Base-by-base conservation (phyloP, 208 protist species). In the Wallacemonas rigidus region DNA sequence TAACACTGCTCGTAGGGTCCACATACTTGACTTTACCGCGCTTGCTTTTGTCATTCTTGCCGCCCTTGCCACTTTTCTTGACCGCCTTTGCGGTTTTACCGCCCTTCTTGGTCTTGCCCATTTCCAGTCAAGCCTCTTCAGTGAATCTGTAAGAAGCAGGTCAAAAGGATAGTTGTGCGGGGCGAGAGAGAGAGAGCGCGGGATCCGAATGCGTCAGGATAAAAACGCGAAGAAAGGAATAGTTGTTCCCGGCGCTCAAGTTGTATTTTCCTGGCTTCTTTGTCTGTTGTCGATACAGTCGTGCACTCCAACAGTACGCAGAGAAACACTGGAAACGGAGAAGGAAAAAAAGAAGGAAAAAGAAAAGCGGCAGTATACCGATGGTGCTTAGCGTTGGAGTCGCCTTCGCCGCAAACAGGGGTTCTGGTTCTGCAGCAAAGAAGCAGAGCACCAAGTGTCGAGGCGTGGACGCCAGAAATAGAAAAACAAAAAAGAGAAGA, bases 1-100 rank as follows among this genome's bases (percentile, higher is more conserved):
- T 87, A 51, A 88, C 76, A 73, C 77, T 84, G 72, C 86, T 87
- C 12, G 76, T 75, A 0, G 90, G 88, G 67, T 93, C 88, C 67
- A 80, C 75, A 64, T 86, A 80, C 67, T 88, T 91, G 4, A 53
- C 72, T 61, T 88, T 91, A 15, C 65, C 55, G 41, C 73, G 69
- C 67, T 88, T 89, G 54, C 47, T 72, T 12, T 75, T 79, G 63
- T 91, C 86, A 45, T 86, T 87, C 50, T 91, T 88, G 72, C 60
- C 75, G 36, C 12, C 26, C 26, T 26, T 26, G 26, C 26, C 26
- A 26, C 15, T 74, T 63, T 87, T 91, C 61, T 90, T 87, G 6
- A 67, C 53, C 2, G 71, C 63, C 40, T 73, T 73, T 17, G 61
- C 69, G 1, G 78, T 39, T 56, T 91, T 91, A 1, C 74, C 72